phyloP scores from a whole-genome alignment of 1,139 yeast genomes.

The Lodderomyces oxycetoniae region DNA sequence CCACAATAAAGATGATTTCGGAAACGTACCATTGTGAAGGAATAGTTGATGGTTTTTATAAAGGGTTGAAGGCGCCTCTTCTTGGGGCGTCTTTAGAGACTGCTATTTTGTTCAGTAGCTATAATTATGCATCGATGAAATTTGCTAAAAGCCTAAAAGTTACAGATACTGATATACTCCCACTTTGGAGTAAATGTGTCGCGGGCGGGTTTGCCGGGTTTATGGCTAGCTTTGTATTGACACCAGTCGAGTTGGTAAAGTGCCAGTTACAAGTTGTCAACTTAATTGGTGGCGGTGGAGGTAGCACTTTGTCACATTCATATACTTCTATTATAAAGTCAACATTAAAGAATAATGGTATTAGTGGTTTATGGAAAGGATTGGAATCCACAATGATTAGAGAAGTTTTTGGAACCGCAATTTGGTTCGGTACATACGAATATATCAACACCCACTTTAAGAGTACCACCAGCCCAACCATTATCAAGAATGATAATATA shows the following conservation, averaged over 20 bases:
- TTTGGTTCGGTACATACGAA: conserved; percentile 93
- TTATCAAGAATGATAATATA: conserved; percentile 34
- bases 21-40: conserved; percentile 68
- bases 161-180: conserved; percentile 15
- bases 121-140: conserved; percentile 40
- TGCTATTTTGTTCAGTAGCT: conserved; percentile 53
- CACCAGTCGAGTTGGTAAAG: conserved; percentile 86
- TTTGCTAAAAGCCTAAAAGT: conserved; percentile 44
- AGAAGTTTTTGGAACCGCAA: conserved; percentile 86
- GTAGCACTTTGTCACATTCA: conserved; percentile 4
- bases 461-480: conserved; percentile 10
- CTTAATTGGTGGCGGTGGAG: conserved; percentile 16
- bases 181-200: conserved; percentile 34
- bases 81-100: conserved; percentile 86
- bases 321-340: conserved; percentile 36
- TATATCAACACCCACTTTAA: conserved; percentile 40
- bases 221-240: conserved; percentile 74
- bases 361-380: conserved; percentile 69
- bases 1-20: conserved; percentile 58
- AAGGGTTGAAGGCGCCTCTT: conserved; percentile 76
- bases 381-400: conserved; percentile 78
- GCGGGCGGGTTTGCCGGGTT: conserved; percentile 85
- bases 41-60: conserved; percentile 39
- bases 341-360: conserved; percentile 49
- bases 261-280: conserved; percentile 82